A percentile compares a stretch with the other conserved stretches of the same genome.
Evolutionary conservation across 805 yeast genomes (phyloP).

Genomic region (Wickerhamomyces silvicola): DNA sequence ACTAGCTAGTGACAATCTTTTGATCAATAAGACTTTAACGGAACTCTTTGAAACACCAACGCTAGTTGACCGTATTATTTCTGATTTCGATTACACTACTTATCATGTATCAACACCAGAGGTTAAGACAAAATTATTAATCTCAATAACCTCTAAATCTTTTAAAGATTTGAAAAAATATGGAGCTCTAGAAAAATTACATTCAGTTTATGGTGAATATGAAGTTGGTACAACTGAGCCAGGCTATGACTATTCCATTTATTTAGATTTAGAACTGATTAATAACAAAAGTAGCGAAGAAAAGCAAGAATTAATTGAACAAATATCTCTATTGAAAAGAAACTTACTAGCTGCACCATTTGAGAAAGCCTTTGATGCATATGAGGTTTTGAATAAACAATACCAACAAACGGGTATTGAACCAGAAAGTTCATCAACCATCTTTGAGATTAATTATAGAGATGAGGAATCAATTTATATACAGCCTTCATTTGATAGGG

Average conservation of each 20-base stretch:
- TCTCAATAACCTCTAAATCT: constrained; percentile 70
- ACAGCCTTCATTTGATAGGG: constrained; percentile 91
- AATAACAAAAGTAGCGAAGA: constrained; percentile 38
- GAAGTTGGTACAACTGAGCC: constrained; percentile 45
- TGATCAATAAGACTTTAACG: constrained; percentile 72
- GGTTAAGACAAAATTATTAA: constrained; percentile 53
- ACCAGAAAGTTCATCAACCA: constrained; percentile 16
- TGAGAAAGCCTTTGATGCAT: constrained; percentile 75
- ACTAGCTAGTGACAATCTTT: constrained; percentile 75
- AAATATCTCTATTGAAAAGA: constrained; percentile 73
- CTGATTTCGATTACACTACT: constrained; percentile 94
- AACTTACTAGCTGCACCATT: constrained; percentile 91
- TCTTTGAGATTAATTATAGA: constrained; percentile 62
- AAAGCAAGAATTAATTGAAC: constrained; percentile 46
- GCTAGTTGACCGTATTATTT: constrained; percentile 75
- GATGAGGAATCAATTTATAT: constrained; percentile 90
- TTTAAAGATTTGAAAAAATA: constrained; percentile 67
- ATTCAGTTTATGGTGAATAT: constrained; percentile 41
- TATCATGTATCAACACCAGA: constrained; percentile 90
- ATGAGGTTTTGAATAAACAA: constrained; percentile 46
- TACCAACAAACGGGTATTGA: constrained; percentile 24
- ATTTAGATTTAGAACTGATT: constrained; percentile 50
- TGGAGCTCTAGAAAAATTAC: constrained; percentile 52
- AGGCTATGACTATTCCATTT: constrained; percentile 77
- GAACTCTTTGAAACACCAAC: constrained; percentile 56